phyloP scores from a whole-genome alignment of 441 rosid genomes.

The Gossypium schwendimanii region DNA sequence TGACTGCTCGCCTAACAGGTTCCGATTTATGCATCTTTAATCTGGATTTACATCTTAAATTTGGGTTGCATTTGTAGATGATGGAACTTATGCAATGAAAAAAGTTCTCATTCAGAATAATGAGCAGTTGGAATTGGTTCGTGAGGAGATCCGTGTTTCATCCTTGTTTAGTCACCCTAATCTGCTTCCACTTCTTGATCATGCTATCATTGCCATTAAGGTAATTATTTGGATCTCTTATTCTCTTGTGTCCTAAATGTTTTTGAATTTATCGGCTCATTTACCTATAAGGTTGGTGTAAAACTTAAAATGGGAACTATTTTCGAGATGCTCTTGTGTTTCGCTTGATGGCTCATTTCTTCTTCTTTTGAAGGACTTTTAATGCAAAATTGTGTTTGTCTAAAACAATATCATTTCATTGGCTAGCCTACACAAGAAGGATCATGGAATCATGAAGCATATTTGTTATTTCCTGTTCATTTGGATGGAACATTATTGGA shows the following conservation, averaged over 20 bases:
- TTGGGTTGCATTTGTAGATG: constrained; percentile 39
- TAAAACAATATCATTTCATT: constrained; percentile 9
- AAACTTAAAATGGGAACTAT: neutral
- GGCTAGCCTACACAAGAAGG: constrained; percentile 65
- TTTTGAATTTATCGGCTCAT: neutral
- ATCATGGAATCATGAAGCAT: constrained; percentile 82
- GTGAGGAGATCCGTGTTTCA: constrained; percentile 94
- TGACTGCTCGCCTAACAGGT: neutral
- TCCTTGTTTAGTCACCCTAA: constrained; percentile 82
- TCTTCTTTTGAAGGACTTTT: neutral
- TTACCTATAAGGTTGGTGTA: neutral
- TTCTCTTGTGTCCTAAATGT: neutral
- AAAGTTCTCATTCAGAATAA: constrained; percentile 87
- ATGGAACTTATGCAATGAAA: constrained; percentile 96
- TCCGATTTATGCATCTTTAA: neutral
- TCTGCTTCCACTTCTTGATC: constrained; percentile 95
- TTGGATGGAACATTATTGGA: constrained; percentile 91
- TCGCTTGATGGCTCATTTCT: neutral
- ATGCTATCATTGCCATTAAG: constrained; percentile 86
- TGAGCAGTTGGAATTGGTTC: constrained; percentile 86
- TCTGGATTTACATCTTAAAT: neutral
- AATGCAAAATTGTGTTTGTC: neutral
- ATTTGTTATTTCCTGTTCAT: constrained; percentile 92
- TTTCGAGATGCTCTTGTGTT: neutral
- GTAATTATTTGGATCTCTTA: constrained; percentile 23